Conservation (phyloP, 2,329 filamentous ascomycete species). For the Exophiala sideris region DNA sequence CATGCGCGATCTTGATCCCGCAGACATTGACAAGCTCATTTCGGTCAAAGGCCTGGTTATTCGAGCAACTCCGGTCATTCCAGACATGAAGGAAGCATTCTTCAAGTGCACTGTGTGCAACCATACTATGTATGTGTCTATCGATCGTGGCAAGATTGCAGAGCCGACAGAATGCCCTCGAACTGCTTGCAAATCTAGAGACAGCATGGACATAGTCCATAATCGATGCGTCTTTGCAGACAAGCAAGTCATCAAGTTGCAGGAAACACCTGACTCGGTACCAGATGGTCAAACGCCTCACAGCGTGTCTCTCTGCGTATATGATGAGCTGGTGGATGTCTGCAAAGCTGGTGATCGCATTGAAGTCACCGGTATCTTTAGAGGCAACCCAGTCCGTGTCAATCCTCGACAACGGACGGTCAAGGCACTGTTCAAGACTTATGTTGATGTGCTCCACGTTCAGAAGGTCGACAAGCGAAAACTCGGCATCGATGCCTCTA, state of each 20-base stretch:
- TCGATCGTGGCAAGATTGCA: slow-evolving; percentile 93
- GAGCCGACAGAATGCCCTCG: slow-evolving; percentile 90
- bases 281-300: slow-evolving; percentile 96
- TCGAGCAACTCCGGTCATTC: slow-evolving; percentile 90
- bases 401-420: slow-evolving; percentile 90
- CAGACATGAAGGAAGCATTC: slow-evolving; percentile 98
- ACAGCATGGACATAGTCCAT: slow-evolving; percentile 98
- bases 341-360: slow-evolving; percentile 97
- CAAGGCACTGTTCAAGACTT: slow-evolving; percentile 97
- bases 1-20: slow-evolving; percentile 88
- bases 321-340: slow-evolving; percentile 94
- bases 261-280: slow-evolving; percentile 93
- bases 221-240: slow-evolving; percentile 93
- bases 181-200: slow-evolving; percentile 73
- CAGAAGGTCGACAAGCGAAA: slow-evolving; percentile 96
- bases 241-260: slow-evolving; percentile 97
- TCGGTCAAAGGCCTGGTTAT: slow-evolving; percentile 96
- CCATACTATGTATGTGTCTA: slow-evolving; percentile 82
- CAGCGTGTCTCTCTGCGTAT: slow-evolving; percentile 91
- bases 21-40: slow-evolving; percentile 93
- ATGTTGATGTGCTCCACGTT: slow-evolving; percentile 90
- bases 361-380: slow-evolving; percentile 94
- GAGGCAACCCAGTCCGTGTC: slow-evolving; percentile 86
- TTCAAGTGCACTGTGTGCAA: slow-evolving; percentile 94
- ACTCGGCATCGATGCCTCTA: slow-evolving; percentile 85